A percentile compares a stretch with the other conserved stretches of the same genome.
Conservation (phyloP, 2,329 filamentous ascomycete genomes). For the Cladobotryum mycophilum region DNA sequence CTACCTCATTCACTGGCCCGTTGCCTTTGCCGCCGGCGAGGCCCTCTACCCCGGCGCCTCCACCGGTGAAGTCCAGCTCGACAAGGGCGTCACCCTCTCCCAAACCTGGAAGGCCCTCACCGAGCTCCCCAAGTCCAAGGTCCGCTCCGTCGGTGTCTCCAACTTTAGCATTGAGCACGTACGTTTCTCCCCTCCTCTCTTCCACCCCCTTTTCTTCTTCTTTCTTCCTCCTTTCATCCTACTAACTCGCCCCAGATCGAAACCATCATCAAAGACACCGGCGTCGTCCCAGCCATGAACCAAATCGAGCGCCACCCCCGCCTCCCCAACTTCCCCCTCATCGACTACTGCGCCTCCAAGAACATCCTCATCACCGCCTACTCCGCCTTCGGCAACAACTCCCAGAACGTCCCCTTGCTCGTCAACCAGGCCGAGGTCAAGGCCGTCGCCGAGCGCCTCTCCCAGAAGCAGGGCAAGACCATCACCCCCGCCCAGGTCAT, state of each 20-base stretch:
- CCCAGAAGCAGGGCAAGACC: conserved; percentile 27
- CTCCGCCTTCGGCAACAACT: conserved; percentile 49
- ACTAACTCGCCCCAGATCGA: conserved; percentile 35
- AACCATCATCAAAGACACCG: conserved; percentile 49
- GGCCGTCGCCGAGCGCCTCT: conserved; percentile 46
- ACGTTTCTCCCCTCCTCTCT: conserved; percentile 8
- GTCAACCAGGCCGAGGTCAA: conserved; percentile 51
- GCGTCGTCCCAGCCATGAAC: conserved; percentile 56
- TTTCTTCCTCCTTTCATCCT: background rate
- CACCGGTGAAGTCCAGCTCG: conserved; percentile 33
- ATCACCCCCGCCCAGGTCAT: conserved; percentile 39
- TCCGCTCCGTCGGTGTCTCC: conserved; percentile 63
- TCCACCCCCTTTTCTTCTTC: background rate
- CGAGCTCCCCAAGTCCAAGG: conserved; percentile 54
- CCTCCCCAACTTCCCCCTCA: conserved; percentile 49
- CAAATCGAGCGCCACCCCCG: conserved; percentile 65
- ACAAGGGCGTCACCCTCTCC: conserved; percentile 34
- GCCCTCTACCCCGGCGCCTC: conserved; percentile 40
- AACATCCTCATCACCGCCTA: conserved; percentile 62
- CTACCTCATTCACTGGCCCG: conserved; percentile 60
- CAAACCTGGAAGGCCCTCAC: conserved; percentile 46
- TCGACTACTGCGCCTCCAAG: conserved; percentile 56
- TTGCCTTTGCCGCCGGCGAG: conserved; percentile 35
- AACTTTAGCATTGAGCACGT: conserved; percentile 60
- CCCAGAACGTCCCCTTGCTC: conserved; percentile 41